Conservation (phyloP, 305 asterid species). For the Fraxinus floribunda region DNA sequence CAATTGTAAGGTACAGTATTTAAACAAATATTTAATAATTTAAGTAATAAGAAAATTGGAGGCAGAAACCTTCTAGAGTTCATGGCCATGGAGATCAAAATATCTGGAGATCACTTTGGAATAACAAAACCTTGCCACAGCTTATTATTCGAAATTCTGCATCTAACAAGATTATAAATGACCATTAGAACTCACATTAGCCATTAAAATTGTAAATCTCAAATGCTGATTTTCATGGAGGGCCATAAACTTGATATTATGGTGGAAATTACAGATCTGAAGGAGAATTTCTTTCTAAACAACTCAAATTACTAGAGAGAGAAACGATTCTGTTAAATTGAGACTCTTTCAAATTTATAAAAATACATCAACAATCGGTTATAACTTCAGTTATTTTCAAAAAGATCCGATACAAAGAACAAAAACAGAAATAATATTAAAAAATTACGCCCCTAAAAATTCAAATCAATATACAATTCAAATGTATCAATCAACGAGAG, state of each 20-base stretch:
- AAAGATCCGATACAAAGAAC: not conserved
- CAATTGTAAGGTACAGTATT: not conserved
- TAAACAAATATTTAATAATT: not conserved
- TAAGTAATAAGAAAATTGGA: not conserved
- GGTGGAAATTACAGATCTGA: not conserved
- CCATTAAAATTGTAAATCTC: not conserved
- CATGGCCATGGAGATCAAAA: slow-evolving; percentile 31
- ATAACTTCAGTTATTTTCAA: not conserved
- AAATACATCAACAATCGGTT: not conserved
- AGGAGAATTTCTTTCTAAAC: not conserved
- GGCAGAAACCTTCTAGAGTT: slow-evolving; percentile 46
- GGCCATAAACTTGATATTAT: not conserved
- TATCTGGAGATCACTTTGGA: not conserved
- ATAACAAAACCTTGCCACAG: not conserved
- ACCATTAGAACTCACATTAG: not conserved
- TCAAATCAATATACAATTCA: not conserved
- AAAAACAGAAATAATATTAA: not conserved
- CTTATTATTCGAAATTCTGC: not conserved
- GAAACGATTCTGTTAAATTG: not conserved
- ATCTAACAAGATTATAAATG: not conserved
- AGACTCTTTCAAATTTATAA: not conserved
- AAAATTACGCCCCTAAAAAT: not conserved
- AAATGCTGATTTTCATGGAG: not conserved
- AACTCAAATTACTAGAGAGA: not conserved
- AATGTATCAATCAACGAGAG: not conserved